Percentiles rank a stretch among this genome's conserved stretches.
phyloP scores from a whole-genome alignment of 139 green algal species.

The Tetraselmis chui region DNA sequence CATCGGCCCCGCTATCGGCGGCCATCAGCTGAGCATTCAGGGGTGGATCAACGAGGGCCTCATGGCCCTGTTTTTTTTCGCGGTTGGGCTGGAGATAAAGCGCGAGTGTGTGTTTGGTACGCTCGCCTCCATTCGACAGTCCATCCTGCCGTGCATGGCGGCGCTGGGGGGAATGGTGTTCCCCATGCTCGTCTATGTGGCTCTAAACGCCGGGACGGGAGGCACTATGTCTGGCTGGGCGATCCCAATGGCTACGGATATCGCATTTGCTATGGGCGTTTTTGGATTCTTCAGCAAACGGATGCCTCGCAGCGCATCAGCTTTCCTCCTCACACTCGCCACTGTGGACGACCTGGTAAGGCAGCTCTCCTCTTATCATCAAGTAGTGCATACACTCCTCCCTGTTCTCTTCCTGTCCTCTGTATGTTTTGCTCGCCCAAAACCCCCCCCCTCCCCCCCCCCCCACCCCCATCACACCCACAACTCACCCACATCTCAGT shows the following conservation, averaged over 20 bases:
- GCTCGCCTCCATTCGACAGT: constrained; percentile 1
- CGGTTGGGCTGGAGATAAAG: constrained; percentile 24
- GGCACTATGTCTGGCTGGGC: constrained; percentile 14
- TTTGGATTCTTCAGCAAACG: constrained; percentile 21
- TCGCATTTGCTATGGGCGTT: constrained; percentile 24
- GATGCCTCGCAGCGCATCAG: constrained; percentile 6
- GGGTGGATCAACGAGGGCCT: constrained; percentile 25
- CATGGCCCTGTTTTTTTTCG: constrained; percentile 26
- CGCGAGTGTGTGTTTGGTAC: constrained; percentile 13
- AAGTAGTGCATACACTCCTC: too few relatives aligned
- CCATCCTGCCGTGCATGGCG: constrained; percentile 18
- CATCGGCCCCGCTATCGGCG: constrained; percentile 4
- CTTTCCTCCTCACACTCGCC: constrained; percentile 25
- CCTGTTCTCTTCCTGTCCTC: too few relatives aligned
- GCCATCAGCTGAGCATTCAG: constrained; percentile 8
- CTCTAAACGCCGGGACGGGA: not conserved
- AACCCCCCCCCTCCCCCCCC: not conserved
- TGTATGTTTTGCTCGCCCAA: too few relatives aligned
- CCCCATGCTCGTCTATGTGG: constrained; percentile 16
- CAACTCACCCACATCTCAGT: too few relatives aligned
- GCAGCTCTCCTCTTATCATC: too few relatives aligned
- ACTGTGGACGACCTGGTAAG: constrained; percentile 21
- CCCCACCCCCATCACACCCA: too few relatives aligned
- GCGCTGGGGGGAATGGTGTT: constrained; percentile 23
- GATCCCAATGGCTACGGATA: constrained; percentile 26